A percentile compares a stretch with the other conserved stretches of the same genome.
Conservation (phyloP, 441 rosid species). For the Daphne laureola region DNA sequence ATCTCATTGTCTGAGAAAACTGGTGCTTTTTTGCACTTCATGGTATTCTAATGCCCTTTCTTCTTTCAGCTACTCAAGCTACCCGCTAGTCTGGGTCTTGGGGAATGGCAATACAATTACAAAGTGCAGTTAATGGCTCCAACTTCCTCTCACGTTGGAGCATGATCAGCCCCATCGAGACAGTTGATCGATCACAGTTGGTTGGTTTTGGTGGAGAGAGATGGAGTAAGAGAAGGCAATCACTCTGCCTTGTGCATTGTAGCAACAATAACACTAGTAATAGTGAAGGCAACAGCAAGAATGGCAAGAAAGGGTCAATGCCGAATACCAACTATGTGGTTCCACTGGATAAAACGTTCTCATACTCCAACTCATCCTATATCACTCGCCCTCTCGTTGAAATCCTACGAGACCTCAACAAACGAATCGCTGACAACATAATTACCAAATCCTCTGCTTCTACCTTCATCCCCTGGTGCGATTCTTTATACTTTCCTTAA, state of each 20-base stretch:
- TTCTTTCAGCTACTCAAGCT: too few species aligned
- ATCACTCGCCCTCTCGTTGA: constrained; percentile 85
- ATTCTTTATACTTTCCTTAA: not conserved
- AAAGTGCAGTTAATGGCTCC: too few species aligned
- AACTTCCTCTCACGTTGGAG: too few species aligned
- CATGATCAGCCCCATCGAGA: too few species aligned
- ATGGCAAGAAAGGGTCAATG: constrained; percentile 37
- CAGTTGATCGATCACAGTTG: not conserved
- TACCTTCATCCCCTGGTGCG: constrained; percentile 72
- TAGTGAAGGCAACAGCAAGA: constrained; percentile 19
- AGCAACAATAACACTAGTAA: constrained; percentile 12
- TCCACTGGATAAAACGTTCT: constrained; percentile 64
- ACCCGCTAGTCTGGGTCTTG: too few species aligned
- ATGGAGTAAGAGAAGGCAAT: constrained; percentile 9
- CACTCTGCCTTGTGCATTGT: constrained; percentile 12
- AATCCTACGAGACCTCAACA: constrained; percentile 94
- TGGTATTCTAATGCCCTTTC: too few species aligned
- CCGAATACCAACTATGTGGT: constrained; percentile 88
- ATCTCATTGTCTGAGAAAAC: too few species aligned
- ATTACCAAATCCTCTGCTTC: constrained; percentile 33
- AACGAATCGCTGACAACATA: constrained; percentile 84
- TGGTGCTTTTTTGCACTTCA: too few species aligned
- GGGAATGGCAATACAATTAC: too few species aligned
- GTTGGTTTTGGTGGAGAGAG: not conserved
- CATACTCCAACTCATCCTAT: constrained; percentile 52